phyloP scores from a whole-genome alignment of 441 rosid species.

The Brassica balearica region DNA sequence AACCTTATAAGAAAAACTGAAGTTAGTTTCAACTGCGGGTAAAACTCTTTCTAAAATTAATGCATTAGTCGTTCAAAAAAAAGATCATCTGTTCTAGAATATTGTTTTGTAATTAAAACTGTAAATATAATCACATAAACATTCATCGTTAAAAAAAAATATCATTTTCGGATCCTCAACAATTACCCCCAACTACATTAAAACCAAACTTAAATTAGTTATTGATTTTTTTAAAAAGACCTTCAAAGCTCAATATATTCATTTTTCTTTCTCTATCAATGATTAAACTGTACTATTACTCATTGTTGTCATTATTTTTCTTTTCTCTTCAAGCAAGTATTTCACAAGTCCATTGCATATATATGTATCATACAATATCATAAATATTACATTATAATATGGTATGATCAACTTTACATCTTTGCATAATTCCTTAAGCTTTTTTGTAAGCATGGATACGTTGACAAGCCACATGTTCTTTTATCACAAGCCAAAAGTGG shows the following conservation, averaged over 20 bases:
- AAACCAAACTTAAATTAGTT: constrained; percentile 6
- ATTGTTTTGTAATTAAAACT: background rate
- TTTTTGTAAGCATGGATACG: constrained; percentile 34
- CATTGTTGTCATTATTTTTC: constrained; percentile 40
- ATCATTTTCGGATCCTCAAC: background rate
- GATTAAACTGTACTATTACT: constrained; percentile 46
- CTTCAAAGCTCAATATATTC: background rate
- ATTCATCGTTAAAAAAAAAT: background rate
- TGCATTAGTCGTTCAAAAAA: too few relatives aligned
- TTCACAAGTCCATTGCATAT: constrained; percentile 26
- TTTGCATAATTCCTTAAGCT: background rate
- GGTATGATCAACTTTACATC: background rate
- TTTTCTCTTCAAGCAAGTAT: background rate
- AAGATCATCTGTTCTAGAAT: too few relatives aligned
- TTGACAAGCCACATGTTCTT: constrained; percentile 48
- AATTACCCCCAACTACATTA: background rate
- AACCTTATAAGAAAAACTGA: background rate
- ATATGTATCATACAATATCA: background rate
- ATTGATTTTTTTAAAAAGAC: background rate
- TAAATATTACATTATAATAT: background rate
- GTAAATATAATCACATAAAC: background rate
- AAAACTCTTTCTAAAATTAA: too few relatives aligned
- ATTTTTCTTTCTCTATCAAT: constrained; percentile 15
- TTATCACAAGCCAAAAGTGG: constrained; percentile 37
- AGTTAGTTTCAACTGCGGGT: background rate